These are phyloP conservation scores for Limonomyces culmigenus DNA, from an alignment of 1,284 basidiomycete species.

Conservation along the genomic window DNA sequence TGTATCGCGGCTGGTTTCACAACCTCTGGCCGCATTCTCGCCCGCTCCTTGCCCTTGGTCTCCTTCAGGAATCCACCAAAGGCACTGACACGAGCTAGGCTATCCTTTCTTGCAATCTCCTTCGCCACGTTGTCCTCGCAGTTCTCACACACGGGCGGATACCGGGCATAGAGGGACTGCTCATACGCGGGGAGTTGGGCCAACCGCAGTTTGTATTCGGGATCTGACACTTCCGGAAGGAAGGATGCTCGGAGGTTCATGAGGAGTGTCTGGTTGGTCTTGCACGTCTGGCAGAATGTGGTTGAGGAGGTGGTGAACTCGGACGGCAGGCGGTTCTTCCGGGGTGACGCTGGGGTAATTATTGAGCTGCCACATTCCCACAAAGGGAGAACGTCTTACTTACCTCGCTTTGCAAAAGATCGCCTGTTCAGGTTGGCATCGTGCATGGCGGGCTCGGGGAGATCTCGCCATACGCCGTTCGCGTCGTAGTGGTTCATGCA, in stretches of 20 bases:
- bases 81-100: conserved; percentile 67
- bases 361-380: neutral
- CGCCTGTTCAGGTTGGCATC: conserved; percentile 50
- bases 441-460: conserved; percentile 80
- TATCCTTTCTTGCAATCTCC: conserved; percentile 58
- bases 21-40: conserved; percentile 17
- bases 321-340: conserved; percentile 47
- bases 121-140: conserved; percentile 71
- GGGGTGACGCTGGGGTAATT: conserved; percentile 35
- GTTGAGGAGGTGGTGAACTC: conserved; percentile 33
- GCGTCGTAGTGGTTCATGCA: conserved; percentile 60
- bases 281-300: conserved; percentile 74
- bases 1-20: conserved; percentile 22
- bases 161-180: conserved; percentile 58
- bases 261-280: conserved; percentile 79
- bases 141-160: conserved; percentile 66
- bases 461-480: conserved; percentile 57
- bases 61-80: conserved; percentile 51
- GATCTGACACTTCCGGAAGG: conserved; percentile 56
- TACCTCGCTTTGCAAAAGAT: conserved; percentile 66
- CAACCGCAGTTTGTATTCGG: conserved; percentile 45
- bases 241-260: conserved; percentile 80
- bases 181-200: conserved; percentile 54
- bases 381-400: conserved; percentile 10
- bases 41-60: conserved; percentile 37